Evolutionary conservation across 1,284 basidiomycete genomes (phyloP).

Genomic region (Leccinum pallidistipes): DNA sequence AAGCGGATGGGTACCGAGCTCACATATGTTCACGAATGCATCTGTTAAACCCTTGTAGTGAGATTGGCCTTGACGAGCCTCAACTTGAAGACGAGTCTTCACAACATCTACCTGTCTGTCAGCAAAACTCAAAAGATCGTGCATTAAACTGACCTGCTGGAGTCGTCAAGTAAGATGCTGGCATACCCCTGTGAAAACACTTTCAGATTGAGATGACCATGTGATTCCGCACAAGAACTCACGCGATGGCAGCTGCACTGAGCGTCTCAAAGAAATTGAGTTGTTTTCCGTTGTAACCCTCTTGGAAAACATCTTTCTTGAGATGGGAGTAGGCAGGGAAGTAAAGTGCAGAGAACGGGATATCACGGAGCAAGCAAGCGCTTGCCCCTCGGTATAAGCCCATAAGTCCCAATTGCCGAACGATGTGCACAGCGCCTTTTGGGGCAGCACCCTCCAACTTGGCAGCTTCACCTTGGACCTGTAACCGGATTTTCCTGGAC

Average conservation of each 20-base stretch:
- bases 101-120: conserved; percentile 74
- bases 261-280: conserved; percentile 92
- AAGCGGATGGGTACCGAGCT: conserved; percentile 23
- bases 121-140: conserved; percentile 5
- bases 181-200: conserved; percentile 75
- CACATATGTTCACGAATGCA: conserved; percentile 89
- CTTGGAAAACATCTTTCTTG: conserved; percentile 93
- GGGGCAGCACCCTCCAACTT: conserved; percentile 78
- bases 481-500: conserved; percentile 90
- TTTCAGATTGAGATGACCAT: conserved; percentile 21
- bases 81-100: conserved; percentile 98
- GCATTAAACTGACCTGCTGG: conserved; percentile 62
- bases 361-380: conserved; percentile 89
- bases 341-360: conserved; percentile 90
- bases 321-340: conserved; percentile 81
- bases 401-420: conserved; percentile 88
- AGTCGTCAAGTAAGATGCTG: conserved; percentile 86
- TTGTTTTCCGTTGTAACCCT: conserved; percentile 94
- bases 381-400: conserved; percentile 92
- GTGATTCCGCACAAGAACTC: conserved; percentile 36
- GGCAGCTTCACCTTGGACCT: conserved; percentile 94
- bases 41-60: conserved; percentile 91
- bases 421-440: conserved; percentile 89
- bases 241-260: conserved; percentile 80
- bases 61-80: conserved; percentile 90